Base-by-base conservation (phyloP, 2,329 filamentous ascomycete species). In the Elsinoe ampelina region DNA sequence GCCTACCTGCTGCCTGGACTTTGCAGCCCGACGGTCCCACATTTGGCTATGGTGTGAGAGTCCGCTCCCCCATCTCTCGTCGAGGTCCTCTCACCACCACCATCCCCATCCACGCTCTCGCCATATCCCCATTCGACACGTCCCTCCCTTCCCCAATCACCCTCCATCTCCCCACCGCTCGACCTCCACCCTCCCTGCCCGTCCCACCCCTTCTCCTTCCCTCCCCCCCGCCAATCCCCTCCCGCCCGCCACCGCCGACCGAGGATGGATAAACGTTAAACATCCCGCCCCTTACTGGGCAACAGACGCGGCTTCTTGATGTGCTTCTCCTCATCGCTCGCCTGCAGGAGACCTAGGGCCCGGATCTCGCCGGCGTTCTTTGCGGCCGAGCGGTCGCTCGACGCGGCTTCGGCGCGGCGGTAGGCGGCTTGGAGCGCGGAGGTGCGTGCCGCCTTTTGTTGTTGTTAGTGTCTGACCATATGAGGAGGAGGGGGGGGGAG, bases 281-380 rank as follows among this genome's bases (percentile, higher is more conserved):
- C 11, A 30, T 52, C 38, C 48, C 34, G 36, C 11, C 48, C 30
- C 26, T 34, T 45, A 45, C 34, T 62, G 11, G 74, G 74, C 60
- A 77, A 66, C 63, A 73, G 67, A 58, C 69, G 71, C 62, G 68
- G 71, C 43, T 69, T 62, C 64, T 74, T 76, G 34, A 78, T 64
- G 60, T 76, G 70, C 70, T 76, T 76, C 69, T 93, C 87, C 65
- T 95, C 87, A 63, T 93, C 86, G 72, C 89, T 89, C 67, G 68
- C 71, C 48, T 86, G 85, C 65, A 97, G 68, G 63, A 96, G 73
- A 43, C 92, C 92, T 61, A 97, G 72, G 71, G 86, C 90, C 72
- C 89, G 80, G 78, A 97, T 95, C 77, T 93, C 83, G 59, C 87
- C 89, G 4, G 87, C 87, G 61, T 82, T 90, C 59, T 89, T 89